Conservation (phyloP, 2,329 filamentous ascomycete species). For the Calcarisporium arbuscula region DNA sequence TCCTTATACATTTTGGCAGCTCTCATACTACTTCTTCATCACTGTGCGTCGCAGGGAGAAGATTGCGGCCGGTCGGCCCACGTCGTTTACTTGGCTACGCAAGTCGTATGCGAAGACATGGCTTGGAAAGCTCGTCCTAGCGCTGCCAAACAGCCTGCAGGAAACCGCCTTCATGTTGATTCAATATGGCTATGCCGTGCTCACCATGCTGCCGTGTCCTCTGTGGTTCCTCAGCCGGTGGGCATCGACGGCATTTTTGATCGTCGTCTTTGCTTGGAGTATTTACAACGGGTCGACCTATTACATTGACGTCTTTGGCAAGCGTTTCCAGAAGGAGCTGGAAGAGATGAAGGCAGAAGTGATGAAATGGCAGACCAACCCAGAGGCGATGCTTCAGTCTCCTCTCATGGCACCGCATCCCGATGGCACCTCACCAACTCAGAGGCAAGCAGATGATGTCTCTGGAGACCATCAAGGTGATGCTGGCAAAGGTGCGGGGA, state of each 20-base stretch:
- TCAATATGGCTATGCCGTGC: slow-evolving; percentile 82
- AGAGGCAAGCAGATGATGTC: slow-evolving; percentile 11
- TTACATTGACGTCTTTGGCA: slow-evolving; percentile 97
- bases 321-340: slow-evolving; percentile 91
- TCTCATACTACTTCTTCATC: slow-evolving; percentile 90
- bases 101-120: slow-evolving; percentile 83
- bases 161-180: slow-evolving; percentile 94
- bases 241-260: slow-evolving; percentile 71
- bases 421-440: slow-evolving; percentile 13
- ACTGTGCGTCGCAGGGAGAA: slow-evolving; percentile 91
- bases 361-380: slow-evolving; percentile 71
- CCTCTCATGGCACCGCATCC: slow-evolving; percentile 24
- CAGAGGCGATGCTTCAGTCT: slow-evolving; percentile 37
- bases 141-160: slow-evolving; percentile 68
- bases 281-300: slow-evolving; percentile 96
- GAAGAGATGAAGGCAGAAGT: slow-evolving; percentile 86
- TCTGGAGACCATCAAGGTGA: slow-evolving; percentile 12
- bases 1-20: slow-evolving; percentile 89
- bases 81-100: slow-evolving; percentile 95
- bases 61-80: slow-evolving; percentile 91
- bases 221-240: slow-evolving; percentile 89
- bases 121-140: slow-evolving; percentile 80
- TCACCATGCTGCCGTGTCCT: slow-evolving; percentile 92
- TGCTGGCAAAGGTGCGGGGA: too few species aligned
- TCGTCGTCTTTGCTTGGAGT: slow-evolving; percentile 84